Evolutionary conservation across 345 rosid genomes (phyloP), one percentile per base, ranked within the genome.

Genomic region (Mercurialis annua): DNA sequence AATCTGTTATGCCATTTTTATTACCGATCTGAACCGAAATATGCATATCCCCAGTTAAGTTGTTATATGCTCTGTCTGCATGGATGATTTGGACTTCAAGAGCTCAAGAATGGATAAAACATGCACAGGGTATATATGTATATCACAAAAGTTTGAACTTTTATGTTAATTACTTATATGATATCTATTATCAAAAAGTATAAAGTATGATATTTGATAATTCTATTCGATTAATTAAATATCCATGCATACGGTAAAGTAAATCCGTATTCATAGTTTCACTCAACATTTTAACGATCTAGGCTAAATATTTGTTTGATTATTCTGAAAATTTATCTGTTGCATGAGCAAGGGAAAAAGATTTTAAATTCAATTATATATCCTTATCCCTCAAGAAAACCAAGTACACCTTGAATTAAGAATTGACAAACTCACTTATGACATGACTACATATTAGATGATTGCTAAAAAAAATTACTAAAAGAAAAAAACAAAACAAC

Each of bases 371-470:
- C 2, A 29, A 10, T 29, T 31, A 16, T 36, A 55, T 4, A 40
- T 23, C n/a, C 30, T 27, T 24, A 44, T 34, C 34, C 42, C 20
- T 49, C 21, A 36, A 38, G n/a, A 15, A 60, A 31, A 36, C 36
- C 44, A 59, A 59, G 27, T 49, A 8, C 47, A 43, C 23, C 23
- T 54, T 44, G 4, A 54, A 62, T 30, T n/a, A 21, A 63, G 26
- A 62, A 54, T 24, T 55, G 57, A 47, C 62, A 43, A 43, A 51
- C 46, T 61, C 67, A 55, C 55, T 10, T 2, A 24, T 23, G 55
- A 63, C 23, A 23, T 23, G 42, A 47, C 20, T 17, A 21, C 42
- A 58, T 29, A n/a, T 48, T 57, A 38, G 52, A 23, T 53, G 36
- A 40, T 49, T 49, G 38, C 43, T 31, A 40, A 49, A 57, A 44